phyloP scores from a whole-genome alignment of 495 filamentous ascomycete genomes.

The Cercophora newfieldiana region DNA sequence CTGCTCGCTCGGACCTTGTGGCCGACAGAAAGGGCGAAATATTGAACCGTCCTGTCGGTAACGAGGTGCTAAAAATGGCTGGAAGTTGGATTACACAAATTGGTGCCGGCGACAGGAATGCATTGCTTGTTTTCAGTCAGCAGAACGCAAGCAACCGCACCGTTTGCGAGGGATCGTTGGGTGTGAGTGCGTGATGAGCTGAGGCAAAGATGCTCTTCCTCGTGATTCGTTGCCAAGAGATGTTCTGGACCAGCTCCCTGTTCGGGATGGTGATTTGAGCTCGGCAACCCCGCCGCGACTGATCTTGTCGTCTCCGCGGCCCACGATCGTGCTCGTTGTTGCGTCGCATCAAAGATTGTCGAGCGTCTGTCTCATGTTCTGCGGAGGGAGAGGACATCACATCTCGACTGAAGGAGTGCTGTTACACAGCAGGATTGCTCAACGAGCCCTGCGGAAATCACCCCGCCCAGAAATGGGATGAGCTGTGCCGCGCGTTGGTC shows the following conservation, averaged over 20 bases:
- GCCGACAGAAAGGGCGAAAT: not conserved
- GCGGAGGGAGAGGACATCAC: not conserved
- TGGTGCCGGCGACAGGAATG: not conserved
- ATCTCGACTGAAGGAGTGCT: not conserved
- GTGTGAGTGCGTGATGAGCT: not conserved
- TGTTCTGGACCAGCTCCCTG: not conserved
- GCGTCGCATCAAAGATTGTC: not conserved
- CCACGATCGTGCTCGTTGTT: not conserved
- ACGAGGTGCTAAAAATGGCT: constrained; percentile 8
- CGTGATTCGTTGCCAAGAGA: not conserved
- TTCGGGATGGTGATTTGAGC: not conserved
- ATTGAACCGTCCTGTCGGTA: constrained; percentile 10
- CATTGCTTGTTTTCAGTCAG: no score
- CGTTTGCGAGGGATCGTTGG: not conserved
- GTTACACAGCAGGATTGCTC: not conserved
- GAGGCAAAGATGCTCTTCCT: not conserved
- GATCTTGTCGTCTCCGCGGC: not conserved
- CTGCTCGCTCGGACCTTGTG: constrained; percentile 4
- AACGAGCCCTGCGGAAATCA: not conserved
- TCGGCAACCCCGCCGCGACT: not conserved
- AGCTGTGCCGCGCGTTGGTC: not conserved
- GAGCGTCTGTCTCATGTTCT: no score
- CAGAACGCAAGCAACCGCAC: not conserved
- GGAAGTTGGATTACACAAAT: not conserved
- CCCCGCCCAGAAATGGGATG: not conserved